Conservation (phyloP, 495 filamentous ascomycete genomes). For the Amorphotheca resinae region DNA sequence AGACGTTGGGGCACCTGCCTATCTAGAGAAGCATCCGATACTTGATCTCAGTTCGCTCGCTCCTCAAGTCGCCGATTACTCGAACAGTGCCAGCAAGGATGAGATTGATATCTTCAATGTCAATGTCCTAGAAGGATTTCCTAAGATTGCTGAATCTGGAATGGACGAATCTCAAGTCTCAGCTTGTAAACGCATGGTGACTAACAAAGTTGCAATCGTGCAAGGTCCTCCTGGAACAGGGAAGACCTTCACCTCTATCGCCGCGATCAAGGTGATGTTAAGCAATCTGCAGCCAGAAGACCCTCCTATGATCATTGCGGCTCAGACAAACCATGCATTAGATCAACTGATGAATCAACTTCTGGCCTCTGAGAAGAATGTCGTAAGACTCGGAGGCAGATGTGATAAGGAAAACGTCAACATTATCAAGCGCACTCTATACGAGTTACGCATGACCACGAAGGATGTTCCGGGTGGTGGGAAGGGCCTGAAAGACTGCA, state of each 20-base stretch:
- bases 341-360: conserved; percentile 71
- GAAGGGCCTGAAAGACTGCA: conserved; percentile 1
- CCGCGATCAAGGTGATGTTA: conserved; percentile 57
- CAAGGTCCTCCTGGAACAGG: conserved; percentile 92
- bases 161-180: conserved; percentile 46
- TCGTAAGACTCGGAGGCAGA: conserved; percentile 70
- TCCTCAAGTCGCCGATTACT: neutral
- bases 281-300: conserved; percentile 43
- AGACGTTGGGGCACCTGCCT: conserved; percentile 32
- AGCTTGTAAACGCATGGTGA: conserved; percentile 49
- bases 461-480: conserved; percentile 1
- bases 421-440: conserved; percentile 54
- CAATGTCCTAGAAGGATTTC: conserved; percentile 40
- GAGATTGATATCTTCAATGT: conserved; percentile 17
- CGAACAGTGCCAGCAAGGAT: neutral
- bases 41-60: conserved; percentile 31
- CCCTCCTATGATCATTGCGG: conserved; percentile 36
- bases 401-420: conserved; percentile 48
- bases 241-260: conserved; percentile 68
- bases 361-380: conserved; percentile 47
- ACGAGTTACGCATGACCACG: conserved; percentile 35
- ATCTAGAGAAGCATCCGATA: conserved; percentile 32
- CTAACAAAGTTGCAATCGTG: conserved; percentile 61
- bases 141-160: conserved; percentile 26
- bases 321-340: conserved; percentile 80